These are phyloP conservation scores for Solanum lignicaule DNA, from an alignment of 257 asterid genomes.

Conservation along the genomic window DNA sequence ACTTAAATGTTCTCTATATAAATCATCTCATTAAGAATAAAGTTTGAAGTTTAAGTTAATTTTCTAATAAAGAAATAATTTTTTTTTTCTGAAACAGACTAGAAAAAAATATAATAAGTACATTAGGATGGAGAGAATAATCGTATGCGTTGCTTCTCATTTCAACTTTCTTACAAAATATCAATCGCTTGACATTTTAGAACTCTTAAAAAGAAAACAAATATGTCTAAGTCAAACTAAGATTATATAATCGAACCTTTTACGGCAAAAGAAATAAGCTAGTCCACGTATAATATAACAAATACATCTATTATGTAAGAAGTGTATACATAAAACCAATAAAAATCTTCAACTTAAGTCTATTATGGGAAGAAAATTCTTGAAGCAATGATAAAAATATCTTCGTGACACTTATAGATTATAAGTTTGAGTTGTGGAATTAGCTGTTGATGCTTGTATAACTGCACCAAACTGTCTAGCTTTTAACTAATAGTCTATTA, in stretches of 20 bases:
- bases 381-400: not conserved
- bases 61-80: too few species aligned
- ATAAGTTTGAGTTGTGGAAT: too few species aligned
- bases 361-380: rapidly evolving
- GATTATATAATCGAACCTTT: not conserved
- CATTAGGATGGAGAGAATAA: not conserved
- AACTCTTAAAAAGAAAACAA: not conserved
- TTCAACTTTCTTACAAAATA: not conserved
- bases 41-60: too few species aligned
- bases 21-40: rapidly evolving
- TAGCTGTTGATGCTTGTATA: too few species aligned
- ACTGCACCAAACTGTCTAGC: too few species aligned
- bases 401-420: too few species aligned
- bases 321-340: not conserved
- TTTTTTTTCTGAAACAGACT: not conserved
- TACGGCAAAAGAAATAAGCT: not conserved
- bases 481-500: too few species aligned
- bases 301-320: not conserved
- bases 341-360: not conserved
- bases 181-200: not conserved
- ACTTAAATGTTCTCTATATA: not conserved
- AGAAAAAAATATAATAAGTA: not conserved
- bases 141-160: not conserved
- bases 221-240: not conserved
- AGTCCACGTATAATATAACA: not conserved